These are phyloP conservation scores for Pythium brassicae DNA, from an alignment of 352 stramenopile genomes.

Conservation along the genomic window DNA sequence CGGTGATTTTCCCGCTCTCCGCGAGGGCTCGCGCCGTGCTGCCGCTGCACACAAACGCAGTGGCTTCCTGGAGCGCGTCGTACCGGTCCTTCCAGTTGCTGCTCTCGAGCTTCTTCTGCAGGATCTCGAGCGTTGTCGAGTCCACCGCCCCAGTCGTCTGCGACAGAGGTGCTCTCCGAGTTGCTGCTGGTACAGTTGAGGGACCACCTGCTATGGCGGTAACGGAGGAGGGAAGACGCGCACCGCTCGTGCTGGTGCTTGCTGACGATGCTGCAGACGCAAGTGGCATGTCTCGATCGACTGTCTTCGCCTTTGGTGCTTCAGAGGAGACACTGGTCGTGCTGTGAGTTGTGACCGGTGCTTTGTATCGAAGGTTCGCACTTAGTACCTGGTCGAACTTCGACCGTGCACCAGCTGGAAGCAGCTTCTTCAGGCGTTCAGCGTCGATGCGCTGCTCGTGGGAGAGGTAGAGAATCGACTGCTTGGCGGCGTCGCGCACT, in stretches of 20 bases:
- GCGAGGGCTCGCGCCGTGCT: constrained; percentile 13
- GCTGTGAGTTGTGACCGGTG: constrained; percentile 9
- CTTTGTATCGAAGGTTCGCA: constrained; percentile 20
- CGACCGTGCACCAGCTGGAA: constrained; percentile 30
- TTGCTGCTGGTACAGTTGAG: neutral
- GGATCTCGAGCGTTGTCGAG: constrained; percentile 24
- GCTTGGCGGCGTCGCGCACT: constrained; percentile 64
- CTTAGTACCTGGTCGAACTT: constrained; percentile 50
- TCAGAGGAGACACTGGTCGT: too few relatives aligned
- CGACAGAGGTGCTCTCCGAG: neutral
- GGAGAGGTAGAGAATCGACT: constrained; percentile 48
- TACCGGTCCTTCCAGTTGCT: constrained; percentile 81
- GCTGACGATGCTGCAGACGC: neutral
- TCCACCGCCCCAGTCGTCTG: constrained; percentile 20
- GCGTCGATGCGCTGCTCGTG: constrained; percentile 31
- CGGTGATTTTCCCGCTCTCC: constrained; percentile 42
- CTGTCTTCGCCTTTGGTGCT: neutral
- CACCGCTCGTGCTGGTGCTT: neutral
- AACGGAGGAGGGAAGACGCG: neutral
- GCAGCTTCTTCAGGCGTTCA: constrained; percentile 47
- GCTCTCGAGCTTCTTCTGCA: constrained; percentile 53
- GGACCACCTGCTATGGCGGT: neutral
- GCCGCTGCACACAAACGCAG: constrained; percentile 28
- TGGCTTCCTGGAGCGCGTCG: constrained; percentile 43
- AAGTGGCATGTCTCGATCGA: neutral